A percentile compares a stretch with the other conserved stretches of the same genome.
phyloP scores from a whole-genome alignment of 2,329 filamentous ascomycete species.

The Pezicula neosporulosa region DNA sequence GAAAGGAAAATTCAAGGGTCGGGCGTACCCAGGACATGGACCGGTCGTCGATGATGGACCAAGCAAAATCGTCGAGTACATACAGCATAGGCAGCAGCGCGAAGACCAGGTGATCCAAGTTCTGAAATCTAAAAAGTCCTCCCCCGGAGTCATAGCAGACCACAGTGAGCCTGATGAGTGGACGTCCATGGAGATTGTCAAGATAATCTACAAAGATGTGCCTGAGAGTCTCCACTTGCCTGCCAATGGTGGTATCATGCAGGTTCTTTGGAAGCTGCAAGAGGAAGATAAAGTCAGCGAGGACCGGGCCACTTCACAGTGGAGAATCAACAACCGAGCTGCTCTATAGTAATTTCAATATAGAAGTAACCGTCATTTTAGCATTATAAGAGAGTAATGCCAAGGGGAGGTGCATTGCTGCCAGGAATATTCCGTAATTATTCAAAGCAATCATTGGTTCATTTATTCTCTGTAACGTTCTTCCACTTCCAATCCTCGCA shows the following conservation, averaged over 20 bases:
- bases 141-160: conserved; percentile 16
- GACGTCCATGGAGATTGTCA: conserved; percentile 80
- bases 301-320: conserved; percentile 34
- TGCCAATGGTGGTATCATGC: conserved; percentile 71
- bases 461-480: background rate
- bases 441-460: no score
- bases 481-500: conserved; percentile 47
- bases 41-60: conserved; percentile 70
- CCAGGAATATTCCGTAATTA: conserved; percentile 30
- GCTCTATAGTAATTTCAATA: conserved; percentile 30
- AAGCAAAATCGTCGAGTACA: conserved; percentile 75
- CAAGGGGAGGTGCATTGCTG: background rate
- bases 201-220: conserved; percentile 78
- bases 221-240: conserved; percentile 71
- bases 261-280: conserved; percentile 77
- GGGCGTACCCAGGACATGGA: conserved; percentile 87
- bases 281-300: conserved; percentile 63
- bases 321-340: conserved; percentile 41
- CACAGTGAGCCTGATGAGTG: conserved; percentile 39
- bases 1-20: conserved; percentile 59
- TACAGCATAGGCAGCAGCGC: conserved; percentile 73
- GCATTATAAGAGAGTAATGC: background rate
- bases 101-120: conserved; percentile 74
- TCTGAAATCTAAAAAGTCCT: conserved; percentile 41
- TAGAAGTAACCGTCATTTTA: background rate